Base-by-base conservation (phyloP, 805 yeast genomes). In the Brettanomyces custersianus region DNA sequence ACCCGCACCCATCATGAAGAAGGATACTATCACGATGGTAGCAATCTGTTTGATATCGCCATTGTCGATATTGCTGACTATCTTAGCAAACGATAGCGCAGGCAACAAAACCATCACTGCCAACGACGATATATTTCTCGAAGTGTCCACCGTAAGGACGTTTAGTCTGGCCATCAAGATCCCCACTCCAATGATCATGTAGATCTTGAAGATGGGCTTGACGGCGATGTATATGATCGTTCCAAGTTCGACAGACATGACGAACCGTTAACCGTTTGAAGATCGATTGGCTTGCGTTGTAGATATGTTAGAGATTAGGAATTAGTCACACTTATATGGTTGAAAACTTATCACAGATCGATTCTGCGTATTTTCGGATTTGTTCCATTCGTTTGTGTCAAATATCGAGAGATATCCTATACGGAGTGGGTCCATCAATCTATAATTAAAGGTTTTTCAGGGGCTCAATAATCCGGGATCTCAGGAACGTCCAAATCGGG, bases 161-260 rank as follows among this genome's bases (percentile, higher is more conserved):
- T 81, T 77, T 43, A 59, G 65, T 43, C 65, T 72, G 2, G 90
- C 83, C 4, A 86, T 58, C 30, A 65, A 54, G 45, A 65, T 78
- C 4, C 95, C 95, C 6, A 75, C 58, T 2, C 68, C 76, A 4
- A 82, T 72, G 47, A 82, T 80, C 46, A 82, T 57, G 48, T 84
- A 81, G 43, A 85, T 81, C 55, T 86, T 86, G 57, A 84, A 69
- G 38, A 85, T 78, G 8, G 95, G 95, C 60, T 84, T 86, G 31
- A 81, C 79, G 0, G 94, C 74, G 12, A 84, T 70, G 58, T 80
- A 85, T 3, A 86, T 80, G 22, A 84, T 75, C 23, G 66, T 66
- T 10, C 92, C 90, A 20, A 79, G 46, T 1, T 65, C 25, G 5
- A 39, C 35, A 29, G 31, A 29, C 28, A 25, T 25, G n/a, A n/a